phyloP scores from a whole-genome alignment of 805 yeast species.

The Lachancea mirantina region DNA sequence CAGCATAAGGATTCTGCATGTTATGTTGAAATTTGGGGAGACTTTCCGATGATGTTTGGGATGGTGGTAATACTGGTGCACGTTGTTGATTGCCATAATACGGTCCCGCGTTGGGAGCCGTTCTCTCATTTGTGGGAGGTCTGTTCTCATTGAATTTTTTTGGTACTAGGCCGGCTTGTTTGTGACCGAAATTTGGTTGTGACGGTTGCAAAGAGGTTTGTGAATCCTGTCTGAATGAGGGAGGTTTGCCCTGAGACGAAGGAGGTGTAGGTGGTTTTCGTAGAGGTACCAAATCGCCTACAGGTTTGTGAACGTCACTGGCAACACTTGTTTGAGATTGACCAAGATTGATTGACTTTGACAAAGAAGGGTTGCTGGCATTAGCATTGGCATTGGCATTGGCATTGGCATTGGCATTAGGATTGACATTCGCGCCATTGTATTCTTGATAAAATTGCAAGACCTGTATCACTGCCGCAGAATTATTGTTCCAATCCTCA shows the following conservation, averaged over 20 bases:
- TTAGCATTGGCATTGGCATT: slow-evolving; percentile 8
- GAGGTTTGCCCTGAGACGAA: slow-evolving; percentile 9
- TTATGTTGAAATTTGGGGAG: slow-evolving; percentile 3
- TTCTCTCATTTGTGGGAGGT: slow-evolving; percentile 8
- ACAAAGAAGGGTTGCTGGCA: slow-evolving; percentile 5
- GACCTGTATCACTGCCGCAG: slow-evolving; percentile 91
- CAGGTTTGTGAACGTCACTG: slow-evolving; percentile 1
- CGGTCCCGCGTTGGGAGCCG: slow-evolving; percentile 5
- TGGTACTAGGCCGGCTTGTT: slow-evolving; percentile 1
- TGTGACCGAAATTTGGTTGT: neutral
- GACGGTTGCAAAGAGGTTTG: slow-evolving; percentile 1
- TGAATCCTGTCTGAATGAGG: slow-evolving; percentile 6
- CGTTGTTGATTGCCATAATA: slow-evolving; percentile 7
- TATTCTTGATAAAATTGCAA: slow-evolving; percentile 65
- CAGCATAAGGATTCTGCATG: slow-evolving; percentile 8
- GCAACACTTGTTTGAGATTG: slow-evolving; percentile 4
- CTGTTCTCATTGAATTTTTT: slow-evolving; percentile 2
- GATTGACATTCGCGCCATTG: slow-evolving; percentile 20
- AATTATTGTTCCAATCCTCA: slow-evolving; percentile 88
- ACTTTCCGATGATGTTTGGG: slow-evolving; percentile 4
- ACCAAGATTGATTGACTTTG: slow-evolving; percentile 4
- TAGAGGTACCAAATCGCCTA: slow-evolving; percentile 37
- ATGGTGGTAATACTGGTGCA: slow-evolving; percentile 6
- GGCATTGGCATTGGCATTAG: slow-evolving; percentile 9
- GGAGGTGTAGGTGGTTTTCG: slow-evolving; percentile 57